These are phyloP conservation scores for Venustampulla echinocandica DNA, from an alignment of 495 filamentous ascomycete species.

Conservation along the genomic window DNA sequence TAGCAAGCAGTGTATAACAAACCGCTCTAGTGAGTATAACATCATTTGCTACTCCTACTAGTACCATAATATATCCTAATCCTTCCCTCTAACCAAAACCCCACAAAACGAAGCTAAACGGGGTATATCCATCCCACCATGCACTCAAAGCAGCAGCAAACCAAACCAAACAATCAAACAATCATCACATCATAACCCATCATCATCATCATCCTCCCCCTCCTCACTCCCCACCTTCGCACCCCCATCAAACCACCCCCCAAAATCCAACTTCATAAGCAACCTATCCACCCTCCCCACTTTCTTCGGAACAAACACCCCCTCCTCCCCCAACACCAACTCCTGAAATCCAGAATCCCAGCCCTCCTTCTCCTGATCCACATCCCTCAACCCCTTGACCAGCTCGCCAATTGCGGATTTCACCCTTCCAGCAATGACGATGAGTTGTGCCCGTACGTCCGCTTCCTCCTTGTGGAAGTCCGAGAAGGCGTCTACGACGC, in stretches of 20 bases:
- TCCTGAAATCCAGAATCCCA: constrained; percentile 29
- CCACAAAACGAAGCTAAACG: background rate
- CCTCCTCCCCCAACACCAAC: constrained; percentile 24
- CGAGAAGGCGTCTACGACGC: constrained; percentile 62
- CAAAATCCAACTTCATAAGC: constrained; percentile 80
- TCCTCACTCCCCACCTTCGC: constrained; percentile 15
- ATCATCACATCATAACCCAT: constrained; percentile 3
- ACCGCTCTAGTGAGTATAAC: too few relatives aligned
- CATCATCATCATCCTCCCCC: background rate
- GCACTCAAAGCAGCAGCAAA: background rate
- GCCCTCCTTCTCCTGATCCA: constrained; percentile 40
- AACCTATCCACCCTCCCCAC: constrained; percentile 69
- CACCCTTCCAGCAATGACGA: constrained; percentile 40
- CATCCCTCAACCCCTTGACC: constrained; percentile 47
- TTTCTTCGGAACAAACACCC: constrained; percentile 51
- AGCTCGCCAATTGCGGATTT: constrained; percentile 55
- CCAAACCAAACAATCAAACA: background rate
- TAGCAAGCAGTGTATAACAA: too few relatives aligned
- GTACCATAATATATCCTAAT: too few relatives aligned
- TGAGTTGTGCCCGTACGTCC: constrained; percentile 51
- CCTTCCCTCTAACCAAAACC: background rate
- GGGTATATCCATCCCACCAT: background rate
- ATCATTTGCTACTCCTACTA: too few relatives aligned
- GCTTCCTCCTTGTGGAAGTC: constrained; percentile 61
- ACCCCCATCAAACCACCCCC: constrained; percentile 31